Evolutionary conservation across 1,284 basidiomycete species (phyloP).

Genomic region (Ceratobasidium sp.): DNA sequence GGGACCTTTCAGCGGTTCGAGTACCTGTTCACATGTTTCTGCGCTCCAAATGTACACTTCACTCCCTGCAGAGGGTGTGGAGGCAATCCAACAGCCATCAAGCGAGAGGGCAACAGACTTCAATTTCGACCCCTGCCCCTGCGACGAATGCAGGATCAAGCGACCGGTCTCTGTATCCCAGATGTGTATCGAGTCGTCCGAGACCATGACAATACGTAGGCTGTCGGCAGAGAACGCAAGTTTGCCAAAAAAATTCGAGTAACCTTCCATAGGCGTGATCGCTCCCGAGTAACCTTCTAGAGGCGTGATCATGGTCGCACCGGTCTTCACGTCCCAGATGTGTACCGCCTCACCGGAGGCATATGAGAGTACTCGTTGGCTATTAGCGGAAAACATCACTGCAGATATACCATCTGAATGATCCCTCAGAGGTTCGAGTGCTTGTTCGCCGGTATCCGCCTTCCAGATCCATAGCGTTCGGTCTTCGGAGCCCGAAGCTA

Average conservation of each 20-base stretch:
- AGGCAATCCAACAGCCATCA: background rate
- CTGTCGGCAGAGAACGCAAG: too few species aligned
- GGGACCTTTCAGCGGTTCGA: conserved; percentile 4
- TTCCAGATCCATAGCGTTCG: conserved; percentile 39
- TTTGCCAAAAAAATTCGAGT: too few species aligned
- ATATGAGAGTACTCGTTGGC: conserved; percentile 43
- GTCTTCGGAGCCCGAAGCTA: conserved; percentile 32
- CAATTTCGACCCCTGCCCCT: too few species aligned
- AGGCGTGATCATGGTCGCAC: too few species aligned
- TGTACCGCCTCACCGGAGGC: background rate
- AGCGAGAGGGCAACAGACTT: too few species aligned
- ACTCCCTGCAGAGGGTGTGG: background rate
- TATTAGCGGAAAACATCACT: background rate
- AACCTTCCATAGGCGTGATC: too few species aligned
- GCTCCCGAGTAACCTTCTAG: too few species aligned
- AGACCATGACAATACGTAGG: too few species aligned
- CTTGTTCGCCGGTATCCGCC: conserved; percentile 1
- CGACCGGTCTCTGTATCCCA: too few species aligned
- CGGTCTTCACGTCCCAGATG: too few species aligned
- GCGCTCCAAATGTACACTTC: background rate
- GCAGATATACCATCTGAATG: background rate
- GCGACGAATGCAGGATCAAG: too few species aligned
- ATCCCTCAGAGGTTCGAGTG: background rate
- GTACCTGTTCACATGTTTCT: background rate
- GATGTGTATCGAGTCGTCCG: too few species aligned